Conservation (phyloP, 179 eudicot genomes). For the Nepenthes alata region DNA sequence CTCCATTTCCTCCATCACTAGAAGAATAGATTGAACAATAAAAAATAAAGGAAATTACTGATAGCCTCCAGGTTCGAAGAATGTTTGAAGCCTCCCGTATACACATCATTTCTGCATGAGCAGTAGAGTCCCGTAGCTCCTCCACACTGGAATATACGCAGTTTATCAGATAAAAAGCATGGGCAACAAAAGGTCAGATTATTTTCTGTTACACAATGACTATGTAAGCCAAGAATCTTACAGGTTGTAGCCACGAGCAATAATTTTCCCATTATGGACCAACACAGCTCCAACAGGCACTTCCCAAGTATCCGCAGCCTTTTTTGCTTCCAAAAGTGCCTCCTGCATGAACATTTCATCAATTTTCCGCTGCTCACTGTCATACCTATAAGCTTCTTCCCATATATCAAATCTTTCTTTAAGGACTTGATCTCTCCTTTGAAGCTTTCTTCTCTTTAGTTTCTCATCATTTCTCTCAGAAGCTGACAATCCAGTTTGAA, state of each 20-base stretch:
- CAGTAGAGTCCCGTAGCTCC: conserved; percentile 84
- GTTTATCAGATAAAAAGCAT: conserved; percentile 1
- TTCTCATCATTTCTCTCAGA: conserved; percentile 27
- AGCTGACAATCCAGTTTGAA: conserved; percentile 13
- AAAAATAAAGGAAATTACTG: conserved; percentile 31
- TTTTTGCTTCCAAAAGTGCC: conserved; percentile 79
- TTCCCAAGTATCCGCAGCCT: conserved; percentile 94
- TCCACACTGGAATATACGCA: conserved; percentile 53
- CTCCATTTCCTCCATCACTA: too few relatives aligned
- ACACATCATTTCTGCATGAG: conserved; percentile 96
- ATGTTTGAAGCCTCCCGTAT: conserved; percentile 75
- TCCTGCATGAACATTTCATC: conserved; percentile 91
- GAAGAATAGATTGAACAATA: neutral
- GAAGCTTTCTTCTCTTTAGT: conserved; percentile 41
- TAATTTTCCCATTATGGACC: conserved; percentile 70
- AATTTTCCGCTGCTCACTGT: conserved; percentile 57
- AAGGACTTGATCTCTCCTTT: conserved; percentile 38
- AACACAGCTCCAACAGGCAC: conserved; percentile 96
- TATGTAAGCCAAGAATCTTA: conserved; percentile 21
- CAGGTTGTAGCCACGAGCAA: conserved; percentile 92
- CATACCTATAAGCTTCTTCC: conserved; percentile 71
- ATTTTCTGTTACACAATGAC: neutral
- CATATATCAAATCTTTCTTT: conserved; percentile 68
- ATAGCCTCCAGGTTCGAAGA: conserved; percentile 76
- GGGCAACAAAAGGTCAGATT: neutral